Base-by-base conservation (phyloP, 2,329 filamentous ascomycete genomes). In the Bertia moriformis region DNA sequence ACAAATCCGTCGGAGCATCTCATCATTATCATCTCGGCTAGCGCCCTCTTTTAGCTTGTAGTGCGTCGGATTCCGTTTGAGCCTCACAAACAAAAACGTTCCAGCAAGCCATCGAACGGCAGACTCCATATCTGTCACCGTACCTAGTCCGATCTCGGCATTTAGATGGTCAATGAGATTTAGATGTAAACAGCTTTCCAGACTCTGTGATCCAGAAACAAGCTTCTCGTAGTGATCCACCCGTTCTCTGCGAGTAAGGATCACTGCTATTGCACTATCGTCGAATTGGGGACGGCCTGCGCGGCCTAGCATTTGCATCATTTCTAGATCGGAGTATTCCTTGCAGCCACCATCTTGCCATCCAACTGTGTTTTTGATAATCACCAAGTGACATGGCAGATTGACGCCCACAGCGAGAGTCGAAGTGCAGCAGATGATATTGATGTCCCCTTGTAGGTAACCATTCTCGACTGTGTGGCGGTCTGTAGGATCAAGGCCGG, bases 221-320 rank as follows among this genome's bases (percentile, higher is more conserved):
- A 93, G 76, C 45, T 66, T 74, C 47, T 87, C 73, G 49, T 91
- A 93, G 38, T 72, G 67, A 2, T 65, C 49, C 4, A 73, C 71
- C 38, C 78, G 80, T 3, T 74, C 62, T n/a, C 66, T 62, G 18
- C 73, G 70, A 0, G 85, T 91, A 62, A 93, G 73, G 40, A 93
- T 88, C 14, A 91, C 76, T 10, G 83, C 86, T 29, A 77, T 69
- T 3, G 83, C 85, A 42, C 63, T 83, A 38, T 74, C 68, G 48
- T 89, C 86, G 44, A 88, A 93, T 50, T 93, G 86, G 4, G 86
- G 85, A 15, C 85, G 68, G 1, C 86, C 85, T 38, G 85, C 85
- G 45, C 85, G 75, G 4, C 85, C 85, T 38, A 93, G 70, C 85
- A 93, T 93, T 49, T 93, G 85, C 79, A 89, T 89, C 44, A 89